phyloP scores from a whole-genome alignment of 2,329 filamentous ascomycete genomes.

The Arthroderma sp. region DNA sequence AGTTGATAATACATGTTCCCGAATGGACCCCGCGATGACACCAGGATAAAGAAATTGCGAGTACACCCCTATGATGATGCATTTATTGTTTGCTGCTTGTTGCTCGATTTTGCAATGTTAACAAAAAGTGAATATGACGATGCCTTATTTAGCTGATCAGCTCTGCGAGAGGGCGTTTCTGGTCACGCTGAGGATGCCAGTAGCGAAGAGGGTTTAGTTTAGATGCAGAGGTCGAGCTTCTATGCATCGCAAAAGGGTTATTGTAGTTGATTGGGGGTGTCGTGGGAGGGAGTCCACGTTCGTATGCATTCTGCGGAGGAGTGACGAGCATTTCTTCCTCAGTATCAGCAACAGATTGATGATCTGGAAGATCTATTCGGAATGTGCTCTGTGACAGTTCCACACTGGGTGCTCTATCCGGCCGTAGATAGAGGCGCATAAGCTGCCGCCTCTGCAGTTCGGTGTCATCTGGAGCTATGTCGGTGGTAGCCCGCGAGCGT shows the following conservation, averaged over 20 bases:
- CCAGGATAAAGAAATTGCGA: not conserved
- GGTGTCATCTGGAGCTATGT: conserved; percentile 20
- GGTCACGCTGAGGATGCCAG: conserved; percentile 4
- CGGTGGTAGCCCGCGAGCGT: not conserved
- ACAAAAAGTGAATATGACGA: not conserved
- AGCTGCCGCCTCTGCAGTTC: conserved; percentile 33
- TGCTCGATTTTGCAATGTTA: not conserved
- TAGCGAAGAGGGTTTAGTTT: conserved; percentile 4
- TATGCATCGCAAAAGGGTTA: not conserved
- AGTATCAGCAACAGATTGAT: conserved; percentile 5
- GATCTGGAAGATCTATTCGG: conserved; percentile 20
- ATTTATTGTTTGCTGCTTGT: not conserved
- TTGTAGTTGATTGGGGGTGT: conserved; percentile 8
- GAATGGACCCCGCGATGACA: not conserved
- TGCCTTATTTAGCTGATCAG: not conserved
- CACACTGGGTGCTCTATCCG: conserved; percentile 19
- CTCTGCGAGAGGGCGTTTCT: conserved; percentile 1
- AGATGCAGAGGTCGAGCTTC: not conserved
- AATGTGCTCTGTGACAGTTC: conserved; percentile 22
- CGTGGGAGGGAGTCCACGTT: conserved; percentile 7
- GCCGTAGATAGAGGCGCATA: conserved; percentile 25
- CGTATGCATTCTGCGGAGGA: conserved; percentile 11
- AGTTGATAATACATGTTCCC: not conserved
- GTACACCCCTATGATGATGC: not conserved
- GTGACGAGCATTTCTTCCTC: conserved; percentile 16